phyloP scores from a whole-genome alignment of 2,329 filamentous ascomycete genomes.

The Achaetomium macrosporum region DNA sequence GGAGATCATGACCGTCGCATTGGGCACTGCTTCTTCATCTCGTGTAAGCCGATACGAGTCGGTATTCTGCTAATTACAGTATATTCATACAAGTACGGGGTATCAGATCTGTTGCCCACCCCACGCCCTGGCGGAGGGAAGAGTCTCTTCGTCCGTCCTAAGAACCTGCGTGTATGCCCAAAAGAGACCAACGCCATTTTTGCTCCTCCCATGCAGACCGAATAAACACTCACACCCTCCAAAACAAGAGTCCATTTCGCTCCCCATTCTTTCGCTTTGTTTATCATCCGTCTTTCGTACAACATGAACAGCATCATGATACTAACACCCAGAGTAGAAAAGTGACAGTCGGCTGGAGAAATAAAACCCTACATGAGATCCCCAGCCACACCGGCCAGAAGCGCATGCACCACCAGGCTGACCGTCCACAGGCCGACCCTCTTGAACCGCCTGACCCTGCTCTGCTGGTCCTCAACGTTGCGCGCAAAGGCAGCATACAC shows the following conservation, averaged over 20 bases:
- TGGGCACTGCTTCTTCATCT: too few species aligned
- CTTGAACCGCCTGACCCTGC: conserved; percentile 77
- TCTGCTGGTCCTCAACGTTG: conserved; percentile 85
- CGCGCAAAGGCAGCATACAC: conserved; percentile 91
- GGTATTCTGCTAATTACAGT: not conserved
- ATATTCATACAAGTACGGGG: conserved; percentile 8
- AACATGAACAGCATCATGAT: conserved; percentile 3
- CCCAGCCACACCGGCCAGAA: conserved; percentile 92
- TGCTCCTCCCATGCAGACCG: conserved; percentile 5
- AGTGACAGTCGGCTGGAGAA: not conserved
- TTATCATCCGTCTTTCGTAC: not conserved
- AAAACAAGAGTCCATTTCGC: not conserved
- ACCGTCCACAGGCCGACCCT: conserved; percentile 94
- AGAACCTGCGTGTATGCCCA: not conserved
- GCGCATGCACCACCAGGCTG: conserved; percentile 82
- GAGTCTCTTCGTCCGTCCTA: too few species aligned
- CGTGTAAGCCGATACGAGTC: too few species aligned
- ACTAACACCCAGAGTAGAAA: not conserved
- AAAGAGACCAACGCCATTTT: not conserved
- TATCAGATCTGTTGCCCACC: conserved; percentile 8
- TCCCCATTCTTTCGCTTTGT: not conserved
- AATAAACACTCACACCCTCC: not conserved
- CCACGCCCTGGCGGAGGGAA: not conserved
- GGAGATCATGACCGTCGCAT: too few species aligned
- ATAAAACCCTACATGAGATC: conserved; percentile 48